Percentiles rank a stretch among this genome's conserved stretches.
Conservation (phyloP, 2,329 filamentous ascomycete genomes). For the Alternaria triticina region DNA sequence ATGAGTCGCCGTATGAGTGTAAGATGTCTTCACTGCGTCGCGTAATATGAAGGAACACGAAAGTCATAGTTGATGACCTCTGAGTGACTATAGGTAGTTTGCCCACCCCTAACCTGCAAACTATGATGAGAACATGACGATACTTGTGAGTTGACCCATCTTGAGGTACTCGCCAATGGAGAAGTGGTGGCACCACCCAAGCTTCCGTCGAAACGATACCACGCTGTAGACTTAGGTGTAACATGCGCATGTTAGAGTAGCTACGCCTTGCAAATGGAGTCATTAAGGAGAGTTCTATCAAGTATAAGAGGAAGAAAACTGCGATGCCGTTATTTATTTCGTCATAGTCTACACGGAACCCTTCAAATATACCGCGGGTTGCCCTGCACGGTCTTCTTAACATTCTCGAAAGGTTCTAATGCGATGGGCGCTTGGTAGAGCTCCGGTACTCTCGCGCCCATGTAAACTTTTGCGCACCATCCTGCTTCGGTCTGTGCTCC, state of each 20-base stretch:
- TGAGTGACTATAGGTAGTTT: not conserved
- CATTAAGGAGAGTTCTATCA: not conserved
- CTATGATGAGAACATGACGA: not conserved
- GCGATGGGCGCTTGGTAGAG: constrained; percentile 36
- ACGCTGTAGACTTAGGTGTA: not conserved
- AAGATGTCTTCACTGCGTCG: not conserved
- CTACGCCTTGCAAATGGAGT: not conserved
- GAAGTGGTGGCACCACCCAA: not conserved
- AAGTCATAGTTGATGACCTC: not conserved
- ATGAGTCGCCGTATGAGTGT: not conserved
- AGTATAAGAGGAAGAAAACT: not conserved
- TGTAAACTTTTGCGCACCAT: constrained; percentile 43
- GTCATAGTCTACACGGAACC: not conserved
- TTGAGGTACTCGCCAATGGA: not conserved
- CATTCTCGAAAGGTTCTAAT: constrained; percentile 35
- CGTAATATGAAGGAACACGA: not conserved
- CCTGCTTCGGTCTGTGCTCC: constrained; percentile 29
- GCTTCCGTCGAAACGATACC: not conserved
- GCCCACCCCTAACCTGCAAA: not conserved
- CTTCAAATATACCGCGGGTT: constrained; percentile 30
- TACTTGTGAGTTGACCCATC: not conserved
- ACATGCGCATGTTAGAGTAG: not conserved
- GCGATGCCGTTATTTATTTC: not conserved
- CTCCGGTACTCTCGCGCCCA: constrained; percentile 37
- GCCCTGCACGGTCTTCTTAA: constrained; percentile 34